Conservation (phyloP, 352 stramenopile genomes). For the Pseudoperonospora humuli region DNA sequence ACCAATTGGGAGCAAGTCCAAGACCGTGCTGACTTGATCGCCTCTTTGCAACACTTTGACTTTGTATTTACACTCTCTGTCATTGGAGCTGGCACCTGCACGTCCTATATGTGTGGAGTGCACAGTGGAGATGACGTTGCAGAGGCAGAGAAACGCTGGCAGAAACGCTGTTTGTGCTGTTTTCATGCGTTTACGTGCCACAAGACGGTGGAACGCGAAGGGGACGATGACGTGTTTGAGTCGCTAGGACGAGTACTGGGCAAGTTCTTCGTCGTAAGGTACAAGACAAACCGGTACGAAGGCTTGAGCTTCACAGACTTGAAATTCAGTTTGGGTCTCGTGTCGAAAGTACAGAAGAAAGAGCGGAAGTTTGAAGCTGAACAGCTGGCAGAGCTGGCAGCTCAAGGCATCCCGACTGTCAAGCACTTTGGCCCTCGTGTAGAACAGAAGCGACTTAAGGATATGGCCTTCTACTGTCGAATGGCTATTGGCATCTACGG, state of each 20-base stretch:
- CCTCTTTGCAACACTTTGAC: slow-evolving; percentile 63
- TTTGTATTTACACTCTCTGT: slow-evolving; percentile 49
- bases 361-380: slow-evolving; percentile 35
- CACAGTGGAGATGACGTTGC: slow-evolving; percentile 43
- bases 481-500: slow-evolving; percentile 74
- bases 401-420: slow-evolving; percentile 14
- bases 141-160: slow-evolving; percentile 57
- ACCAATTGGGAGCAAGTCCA: slow-evolving; percentile 44
- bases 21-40: slow-evolving; percentile 46
- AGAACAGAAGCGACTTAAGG: slow-evolving; percentile 39
- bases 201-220: slow-evolving; percentile 25
- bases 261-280: slow-evolving; percentile 71
- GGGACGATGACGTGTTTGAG: slow-evolving; percentile 63
- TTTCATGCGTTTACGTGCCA: slow-evolving; percentile 54
- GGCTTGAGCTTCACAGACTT: slow-evolving; percentile 66
- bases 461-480: slow-evolving; percentile 57
- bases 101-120: slow-evolving; percentile 62
- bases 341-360: slow-evolving; percentile 48
- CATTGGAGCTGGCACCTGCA: slow-evolving; percentile 31
- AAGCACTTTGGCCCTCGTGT: slow-evolving; percentile 29
- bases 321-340: slow-evolving; percentile 56
- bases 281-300: slow-evolving; percentile 57
- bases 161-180: slow-evolving; percentile 51
- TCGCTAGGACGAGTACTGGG: slow-evolving; percentile 51
- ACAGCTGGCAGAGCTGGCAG: slow-evolving; percentile 17